These are phyloP conservation scores for Crithidia fasciculata DNA, from an alignment of 208 protist genomes.

Conservation along the genomic window DNA sequence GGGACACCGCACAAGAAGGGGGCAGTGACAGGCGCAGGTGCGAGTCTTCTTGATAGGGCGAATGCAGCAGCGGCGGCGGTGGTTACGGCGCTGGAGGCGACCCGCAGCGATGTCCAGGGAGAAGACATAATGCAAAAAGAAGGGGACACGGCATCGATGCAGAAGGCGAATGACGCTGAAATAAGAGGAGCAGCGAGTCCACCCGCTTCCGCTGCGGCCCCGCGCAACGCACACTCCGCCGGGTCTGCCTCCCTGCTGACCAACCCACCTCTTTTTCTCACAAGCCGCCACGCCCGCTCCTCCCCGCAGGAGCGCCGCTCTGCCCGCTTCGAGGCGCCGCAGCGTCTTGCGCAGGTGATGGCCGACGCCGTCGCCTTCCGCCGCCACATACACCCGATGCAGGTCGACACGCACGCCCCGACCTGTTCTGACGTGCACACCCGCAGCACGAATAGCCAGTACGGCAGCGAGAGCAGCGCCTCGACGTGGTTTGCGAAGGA, in stretches of 20 bases:
- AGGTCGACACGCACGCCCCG: constrained; percentile 22
- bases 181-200: background rate
- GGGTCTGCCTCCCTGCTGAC: background rate
- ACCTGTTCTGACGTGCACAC: constrained; percentile 24
- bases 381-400: constrained; percentile 19
- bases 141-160: too few species aligned
- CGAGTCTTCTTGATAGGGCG: too few species aligned
- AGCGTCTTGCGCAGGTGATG: constrained; percentile 30
- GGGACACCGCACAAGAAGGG: too few species aligned
- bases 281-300: background rate
- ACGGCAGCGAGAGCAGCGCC: background rate
- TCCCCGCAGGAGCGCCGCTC: constrained; percentile 30
- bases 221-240: background rate
- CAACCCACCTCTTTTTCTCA: background rate
- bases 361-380: constrained; percentile 36
- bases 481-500: constrained; percentile 26
- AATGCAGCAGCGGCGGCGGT: too few species aligned
- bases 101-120: too few species aligned
- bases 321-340: constrained; percentile 25
- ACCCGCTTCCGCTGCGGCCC: background rate
- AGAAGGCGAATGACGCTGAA: background rate
- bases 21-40: too few species aligned
- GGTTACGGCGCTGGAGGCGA: too few species aligned
- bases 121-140: too few species aligned
- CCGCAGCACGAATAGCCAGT: constrained; percentile 1